These are phyloP conservation scores for Pseudofabraea citricarpa DNA, from an alignment of 2,329 filamentous ascomycete genomes.

Conservation along the genomic window DNA sequence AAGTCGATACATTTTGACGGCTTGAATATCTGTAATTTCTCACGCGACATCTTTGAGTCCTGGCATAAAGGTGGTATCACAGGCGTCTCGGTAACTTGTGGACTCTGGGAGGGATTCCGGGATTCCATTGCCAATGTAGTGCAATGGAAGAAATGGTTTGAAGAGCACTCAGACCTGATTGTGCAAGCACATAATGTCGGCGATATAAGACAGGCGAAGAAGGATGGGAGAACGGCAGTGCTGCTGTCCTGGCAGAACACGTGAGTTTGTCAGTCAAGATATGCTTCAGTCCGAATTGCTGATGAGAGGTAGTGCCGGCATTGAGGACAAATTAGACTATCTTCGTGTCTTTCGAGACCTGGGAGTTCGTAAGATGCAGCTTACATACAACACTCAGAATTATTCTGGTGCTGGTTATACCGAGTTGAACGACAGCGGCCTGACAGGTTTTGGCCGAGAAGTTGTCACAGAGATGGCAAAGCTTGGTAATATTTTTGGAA, in stretches of 20 bases:
- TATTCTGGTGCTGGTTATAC: slow-evolving; percentile 36
- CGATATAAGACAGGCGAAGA: slow-evolving; percentile 33
- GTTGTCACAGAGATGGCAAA: slow-evolving; percentile 31
- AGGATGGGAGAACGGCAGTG: slow-evolving; percentile 31
- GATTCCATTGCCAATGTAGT: slow-evolving; percentile 34
- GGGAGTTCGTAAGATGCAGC: slow-evolving; percentile 37
- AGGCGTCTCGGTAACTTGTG: slow-evolving; percentile 36
- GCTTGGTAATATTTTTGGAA: too few relatives aligned
- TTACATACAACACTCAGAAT: slow-evolving; percentile 38
- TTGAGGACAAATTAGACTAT: slow-evolving; percentile 34
- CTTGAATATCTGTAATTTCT: slow-evolving; percentile 35
- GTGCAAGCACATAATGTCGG: slow-evolving; percentile 32
- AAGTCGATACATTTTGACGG: slow-evolving; percentile 35
- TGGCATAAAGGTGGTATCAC: slow-evolving; percentile 34
- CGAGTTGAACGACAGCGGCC: slow-evolving; percentile 30
- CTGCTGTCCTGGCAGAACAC: slow-evolving; percentile 37
- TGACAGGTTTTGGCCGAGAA: slow-evolving; percentile 31
- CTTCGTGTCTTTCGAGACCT: slow-evolving; percentile 35
- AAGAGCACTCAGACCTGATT: slow-evolving; percentile 34
- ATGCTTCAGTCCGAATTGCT: background rate
- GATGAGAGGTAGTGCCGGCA: slow-evolving; percentile 23
- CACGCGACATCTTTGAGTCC: slow-evolving; percentile 33
- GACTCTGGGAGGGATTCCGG: slow-evolving; percentile 35
- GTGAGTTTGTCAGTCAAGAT: background rate
- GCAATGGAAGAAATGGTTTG: slow-evolving; percentile 38